Base-by-base conservation (phyloP, 108 stramenopile species). In the Cylindrotheca closterium region DNA sequence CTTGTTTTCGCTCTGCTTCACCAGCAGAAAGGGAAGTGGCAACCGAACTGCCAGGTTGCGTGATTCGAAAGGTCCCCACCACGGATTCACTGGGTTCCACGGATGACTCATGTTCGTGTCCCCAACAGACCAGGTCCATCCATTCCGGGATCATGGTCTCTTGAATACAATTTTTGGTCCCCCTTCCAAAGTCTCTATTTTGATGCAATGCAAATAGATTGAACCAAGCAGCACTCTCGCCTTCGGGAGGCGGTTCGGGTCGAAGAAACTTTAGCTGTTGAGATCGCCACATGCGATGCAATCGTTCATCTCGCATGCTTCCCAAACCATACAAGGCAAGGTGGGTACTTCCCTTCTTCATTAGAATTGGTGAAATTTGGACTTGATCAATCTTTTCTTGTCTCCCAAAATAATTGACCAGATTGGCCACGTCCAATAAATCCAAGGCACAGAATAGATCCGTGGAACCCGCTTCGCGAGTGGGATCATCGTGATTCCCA, bases 401-500 rank as follows among this genome's bases (percentile, higher is more conserved):
- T 58, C 93, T 77, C 4, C 99, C 99, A 73, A 98, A 96, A 74
- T 98, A 99, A 65, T 99, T 99, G 57, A 99, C 84, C 15, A 99
- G 79, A 61, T 92, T 91, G 28, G 89, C 75, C 2, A 87, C 83
- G 24, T 83, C 61, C 54, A 99, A 79, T 29, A 98, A 60, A 73
- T 99, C 97, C 21, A 98, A 70, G 1, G 97, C 95, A 18, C 94
- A 85, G 29, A 97, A 85, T 47, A 96, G 73, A 61, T 91, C 83
- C 2, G 57, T 30, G 28, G 66, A 63, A 0, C 75, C 74, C 2
- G 83, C 91, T 21, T 96, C 91, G 7, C 95, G 76, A 30, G 87
- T 88, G 7, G 98, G 97, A 74, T 97, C 96, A 58, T 99, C 98
- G 37, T 99, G 99, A 79, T 99, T 99, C 17, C 99, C 99, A 65